Conservation (phyloP, 805 yeast species). For the Kodamaea jinghongensis region DNA sequence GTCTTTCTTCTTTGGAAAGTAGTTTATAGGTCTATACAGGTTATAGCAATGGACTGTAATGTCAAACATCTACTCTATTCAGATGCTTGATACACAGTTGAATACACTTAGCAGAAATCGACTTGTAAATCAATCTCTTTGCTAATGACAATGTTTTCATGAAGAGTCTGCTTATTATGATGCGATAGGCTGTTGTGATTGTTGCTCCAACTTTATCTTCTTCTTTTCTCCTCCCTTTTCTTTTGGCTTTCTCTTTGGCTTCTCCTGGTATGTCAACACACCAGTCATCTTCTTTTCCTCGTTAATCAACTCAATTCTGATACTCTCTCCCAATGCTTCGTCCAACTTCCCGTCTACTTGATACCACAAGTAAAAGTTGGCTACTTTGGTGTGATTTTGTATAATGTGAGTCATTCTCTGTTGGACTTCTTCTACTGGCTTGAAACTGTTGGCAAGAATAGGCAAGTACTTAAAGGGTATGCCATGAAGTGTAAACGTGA, state of each 20-base stretch:
- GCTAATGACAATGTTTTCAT: too few relatives aligned
- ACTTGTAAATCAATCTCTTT: too few relatives aligned
- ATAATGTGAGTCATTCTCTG: slow-evolving; percentile 60
- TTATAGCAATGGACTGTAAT: too few relatives aligned
- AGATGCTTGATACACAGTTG: too few relatives aligned
- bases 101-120: too few relatives aligned
- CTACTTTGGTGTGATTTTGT: slow-evolving; percentile 55
- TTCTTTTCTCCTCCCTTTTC: slow-evolving; percentile 21
- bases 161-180: too few relatives aligned
- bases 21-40: slow-evolving; percentile 7
- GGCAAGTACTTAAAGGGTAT: slow-evolving; percentile 66
- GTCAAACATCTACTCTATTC: too few relatives aligned
- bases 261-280: slow-evolving; percentile 17
- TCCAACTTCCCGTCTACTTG: slow-evolving; percentile 76
- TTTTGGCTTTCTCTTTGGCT: slow-evolving; percentile 31
- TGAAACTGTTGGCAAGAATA: slow-evolving; percentile 63
- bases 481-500: slow-evolving; percentile 63
- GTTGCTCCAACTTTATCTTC: slow-evolving; percentile 7
- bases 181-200: too few relatives aligned
- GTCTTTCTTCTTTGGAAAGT: slow-evolving; percentile 40
- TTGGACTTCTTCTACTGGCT: slow-evolving; percentile 53
- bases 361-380: slow-evolving; percentile 74
- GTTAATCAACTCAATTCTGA: slow-evolving; percentile 54
- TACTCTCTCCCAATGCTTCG: slow-evolving; percentile 59
- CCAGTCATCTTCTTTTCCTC: slow-evolving; percentile 51